Conservation (phyloP, 192 early-diverging fungal genomes). For the Coemansia sp. region DNA sequence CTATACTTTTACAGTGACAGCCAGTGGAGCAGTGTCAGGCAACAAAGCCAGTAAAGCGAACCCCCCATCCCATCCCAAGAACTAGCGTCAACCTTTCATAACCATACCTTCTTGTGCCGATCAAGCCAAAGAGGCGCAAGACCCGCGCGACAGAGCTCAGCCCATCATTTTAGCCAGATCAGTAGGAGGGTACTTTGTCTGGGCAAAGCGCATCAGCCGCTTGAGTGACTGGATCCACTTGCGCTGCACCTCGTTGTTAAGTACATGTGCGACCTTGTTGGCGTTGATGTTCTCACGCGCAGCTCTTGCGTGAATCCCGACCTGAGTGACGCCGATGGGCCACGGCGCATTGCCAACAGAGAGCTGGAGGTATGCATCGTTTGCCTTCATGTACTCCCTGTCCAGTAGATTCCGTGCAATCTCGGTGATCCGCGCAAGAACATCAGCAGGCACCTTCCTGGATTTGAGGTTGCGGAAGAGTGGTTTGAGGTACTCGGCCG, state of each 20-base stretch:
- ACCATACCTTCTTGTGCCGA: too few relatives aligned
- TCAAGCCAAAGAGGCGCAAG: too few relatives aligned
- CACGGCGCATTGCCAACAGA: constrained; percentile 98
- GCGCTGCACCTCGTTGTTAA: constrained; percentile 94
- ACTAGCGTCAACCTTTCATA: too few relatives aligned
- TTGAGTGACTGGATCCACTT: constrained; percentile 99
- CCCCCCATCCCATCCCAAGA: too few relatives aligned
- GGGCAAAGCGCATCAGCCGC: constrained; percentile 93
- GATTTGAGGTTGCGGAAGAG: constrained; percentile 83
- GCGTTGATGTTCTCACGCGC: constrained; percentile 97
- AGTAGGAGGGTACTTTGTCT: constrained; percentile 84
- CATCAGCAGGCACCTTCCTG: constrained; percentile 74
- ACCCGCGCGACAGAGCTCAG: constrained; percentile 6
- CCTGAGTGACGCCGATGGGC: constrained; percentile 96
- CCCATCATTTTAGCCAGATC: constrained; percentile 58
- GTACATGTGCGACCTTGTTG: constrained; percentile 92
- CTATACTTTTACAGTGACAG: too few relatives aligned
- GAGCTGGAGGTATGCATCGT: constrained; percentile 89
- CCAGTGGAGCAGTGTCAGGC: too few relatives aligned
- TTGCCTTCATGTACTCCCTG: constrained; percentile 88
- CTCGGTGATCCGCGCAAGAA: constrained; percentile 87
- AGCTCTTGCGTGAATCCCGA: constrained; percentile 96
- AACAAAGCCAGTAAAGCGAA: too few relatives aligned
- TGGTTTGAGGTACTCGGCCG: constrained; percentile 87
- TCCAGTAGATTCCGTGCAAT: constrained; percentile 83